A percentile compares a stretch with the other conserved stretches of the same genome.
These are phyloP conservation scores for Lachancea dasiensis DNA, from an alignment of 805 yeast species.

Conservation along the genomic window DNA sequence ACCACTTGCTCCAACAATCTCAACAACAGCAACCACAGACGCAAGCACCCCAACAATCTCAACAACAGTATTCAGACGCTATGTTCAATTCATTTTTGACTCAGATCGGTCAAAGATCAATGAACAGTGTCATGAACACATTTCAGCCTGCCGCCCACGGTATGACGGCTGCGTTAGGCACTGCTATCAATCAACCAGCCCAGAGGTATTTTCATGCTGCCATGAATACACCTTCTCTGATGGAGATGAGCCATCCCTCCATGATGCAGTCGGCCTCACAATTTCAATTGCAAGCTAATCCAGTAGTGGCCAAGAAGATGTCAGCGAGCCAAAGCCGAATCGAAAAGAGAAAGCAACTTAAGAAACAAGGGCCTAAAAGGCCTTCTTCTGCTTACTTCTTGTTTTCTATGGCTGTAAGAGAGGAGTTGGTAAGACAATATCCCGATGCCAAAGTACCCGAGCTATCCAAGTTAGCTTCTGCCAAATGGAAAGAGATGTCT, in stretches of 20 bases:
- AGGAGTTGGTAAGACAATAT: slow-evolving; percentile 26
- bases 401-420: slow-evolving; percentile 32
- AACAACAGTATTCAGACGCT: slow-evolving; percentile 29
- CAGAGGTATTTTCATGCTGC: slow-evolving; percentile 27
- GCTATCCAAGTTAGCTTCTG: slow-evolving; percentile 65
- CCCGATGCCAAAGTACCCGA: slow-evolving; percentile 36
- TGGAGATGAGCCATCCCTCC: slow-evolving; percentile 23
- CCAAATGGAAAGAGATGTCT: slow-evolving; percentile 78
- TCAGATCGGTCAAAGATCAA: slow-evolving; percentile 31
- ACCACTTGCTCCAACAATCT: slow-evolving; percentile 11
- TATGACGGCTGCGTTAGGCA: slow-evolving; percentile 20
- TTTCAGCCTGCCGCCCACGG: slow-evolving; percentile 17
- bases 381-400: slow-evolving; percentile 36
- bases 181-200: slow-evolving; percentile 21
- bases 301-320: slow-evolving; percentile 26
- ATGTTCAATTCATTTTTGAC: slow-evolving; percentile 32
- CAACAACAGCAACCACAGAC: slow-evolving; percentile 12
- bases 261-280: slow-evolving; percentile 12
- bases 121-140: slow-evolving; percentile 15
- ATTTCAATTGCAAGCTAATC: slow-evolving; percentile 10
- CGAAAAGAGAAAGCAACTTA: slow-evolving; percentile 31
- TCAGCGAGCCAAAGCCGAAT: slow-evolving; percentile 34
- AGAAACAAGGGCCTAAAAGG: slow-evolving; percentile 35
- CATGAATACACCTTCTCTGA: slow-evolving; percentile 19
- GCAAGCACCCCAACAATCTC: slow-evolving; percentile 10